Conservation (phyloP, 2,329 filamentous ascomycete genomes). For the Aotearoamyces nothofagi region DNA sequence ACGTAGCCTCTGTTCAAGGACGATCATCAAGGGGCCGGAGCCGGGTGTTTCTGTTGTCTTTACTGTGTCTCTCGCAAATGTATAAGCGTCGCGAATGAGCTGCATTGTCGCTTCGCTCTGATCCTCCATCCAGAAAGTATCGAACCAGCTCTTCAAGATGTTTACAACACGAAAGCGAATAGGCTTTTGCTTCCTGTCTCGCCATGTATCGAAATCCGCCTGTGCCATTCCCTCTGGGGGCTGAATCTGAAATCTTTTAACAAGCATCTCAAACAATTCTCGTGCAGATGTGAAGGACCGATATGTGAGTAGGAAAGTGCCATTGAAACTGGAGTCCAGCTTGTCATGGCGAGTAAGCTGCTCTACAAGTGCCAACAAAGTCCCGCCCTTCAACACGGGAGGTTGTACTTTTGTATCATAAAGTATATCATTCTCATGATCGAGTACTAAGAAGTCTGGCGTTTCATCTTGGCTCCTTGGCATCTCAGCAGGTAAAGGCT, state of each 20-base stretch:
- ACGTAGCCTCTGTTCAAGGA: constrained; percentile 75
- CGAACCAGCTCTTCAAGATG: constrained; percentile 96
- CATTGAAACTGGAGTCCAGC: constrained; percentile 89
- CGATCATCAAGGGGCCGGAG: constrained; percentile 66
- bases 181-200: constrained; percentile 86
- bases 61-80: constrained; percentile 82
- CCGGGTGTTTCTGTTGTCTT: constrained; percentile 89
- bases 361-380: constrained; percentile 77
- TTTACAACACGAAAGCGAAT: constrained; percentile 95
- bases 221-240: constrained; percentile 68
- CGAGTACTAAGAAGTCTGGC: constrained; percentile 71
- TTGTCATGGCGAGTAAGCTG: constrained; percentile 94
- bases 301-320: constrained; percentile 94
- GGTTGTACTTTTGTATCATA: constrained; percentile 73
- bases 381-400: constrained; percentile 74
- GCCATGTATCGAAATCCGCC: constrained; percentile 73
- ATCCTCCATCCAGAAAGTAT: constrained; percentile 98
- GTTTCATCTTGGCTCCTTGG: constrained; percentile 47
- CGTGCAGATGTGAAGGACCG: constrained; percentile 82
- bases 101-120: constrained; percentile 70
- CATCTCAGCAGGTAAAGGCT: constrained; percentile 27
- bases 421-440: constrained; percentile 76
- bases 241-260: constrained; percentile 83
- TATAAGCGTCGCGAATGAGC: constrained; percentile 76
- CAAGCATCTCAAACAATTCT: constrained; percentile 84